These are phyloP conservation scores for Hypoxylon sp. DNA, from an alignment of 2,329 filamentous ascomycete genomes.

Conservation along the genomic window DNA sequence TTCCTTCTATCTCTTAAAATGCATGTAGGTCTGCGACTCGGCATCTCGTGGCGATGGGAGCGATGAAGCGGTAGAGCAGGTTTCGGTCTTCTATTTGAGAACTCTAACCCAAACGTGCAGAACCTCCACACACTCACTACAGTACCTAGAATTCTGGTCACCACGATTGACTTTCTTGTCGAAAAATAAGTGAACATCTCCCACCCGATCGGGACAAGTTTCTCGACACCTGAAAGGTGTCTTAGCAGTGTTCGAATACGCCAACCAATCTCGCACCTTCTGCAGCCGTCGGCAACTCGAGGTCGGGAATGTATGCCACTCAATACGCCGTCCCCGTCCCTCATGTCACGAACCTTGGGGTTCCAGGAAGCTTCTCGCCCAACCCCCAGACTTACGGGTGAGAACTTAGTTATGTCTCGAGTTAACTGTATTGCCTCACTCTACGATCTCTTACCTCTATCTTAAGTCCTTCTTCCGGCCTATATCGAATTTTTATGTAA, in stretches of 20 bases:
- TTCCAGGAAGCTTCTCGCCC: constrained; percentile 38
- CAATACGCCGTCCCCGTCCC: constrained; percentile 8
- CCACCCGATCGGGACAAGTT: not conserved
- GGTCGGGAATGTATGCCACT: constrained; percentile 20
- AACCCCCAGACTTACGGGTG: constrained; percentile 20
- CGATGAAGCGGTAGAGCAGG: not conserved
- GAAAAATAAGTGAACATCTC: constrained; percentile 10
- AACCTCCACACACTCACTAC: constrained; percentile 6
- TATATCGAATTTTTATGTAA: constrained; percentile 34
- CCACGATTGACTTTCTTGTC: constrained; percentile 18
- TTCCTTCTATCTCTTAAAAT: not conserved
- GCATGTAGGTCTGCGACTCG: not conserved
- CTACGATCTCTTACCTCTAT: constrained; percentile 13
- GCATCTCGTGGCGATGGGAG: not conserved
- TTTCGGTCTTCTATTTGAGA: constrained; percentile 11
- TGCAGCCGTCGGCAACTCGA: constrained; percentile 20
- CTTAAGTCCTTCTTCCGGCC: constrained; percentile 11
- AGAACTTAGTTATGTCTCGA: constrained; percentile 37
- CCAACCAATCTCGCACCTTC: constrained; percentile 11
- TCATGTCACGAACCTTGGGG: constrained; percentile 14
- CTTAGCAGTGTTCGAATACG: not conserved
- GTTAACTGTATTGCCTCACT: constrained; percentile 1
- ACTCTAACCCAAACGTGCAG: constrained; percentile 19
- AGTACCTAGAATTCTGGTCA: constrained; percentile 9
- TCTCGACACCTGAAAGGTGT: not conserved